A percentile compares a stretch with the other conserved stretches of the same genome.
Conservation (phyloP, 164 flowering plant species). For the Vitis riparia region DNA sequence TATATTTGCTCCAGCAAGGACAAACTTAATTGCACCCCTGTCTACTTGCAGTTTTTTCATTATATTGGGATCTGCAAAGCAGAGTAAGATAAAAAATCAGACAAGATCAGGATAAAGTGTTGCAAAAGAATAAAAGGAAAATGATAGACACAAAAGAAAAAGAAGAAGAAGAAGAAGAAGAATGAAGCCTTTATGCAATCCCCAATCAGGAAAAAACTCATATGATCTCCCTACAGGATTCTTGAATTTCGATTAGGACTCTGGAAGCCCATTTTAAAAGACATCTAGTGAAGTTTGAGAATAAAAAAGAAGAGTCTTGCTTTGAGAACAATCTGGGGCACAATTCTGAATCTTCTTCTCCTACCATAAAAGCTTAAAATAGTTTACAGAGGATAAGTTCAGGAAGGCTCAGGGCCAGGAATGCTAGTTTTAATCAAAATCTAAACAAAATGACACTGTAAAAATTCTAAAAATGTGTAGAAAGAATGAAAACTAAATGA, state of each 20-base stretch:
- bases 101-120: not conserved
- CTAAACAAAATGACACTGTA: not conserved
- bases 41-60: slow-evolving; percentile 98
- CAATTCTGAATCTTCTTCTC: not conserved
- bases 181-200: not conserved
- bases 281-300: not conserved
- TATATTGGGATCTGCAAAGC: slow-evolving; percentile 79
- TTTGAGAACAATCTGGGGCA: no score
- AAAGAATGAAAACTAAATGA: no score
- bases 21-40: slow-evolving; percentile 95
- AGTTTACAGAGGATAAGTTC: not conserved
- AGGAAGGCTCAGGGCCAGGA: not conserved
- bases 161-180: not conserved
- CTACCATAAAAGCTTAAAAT: not conserved
- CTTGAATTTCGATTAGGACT: not conserved
- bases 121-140: not conserved
- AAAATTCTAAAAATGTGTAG: no score
- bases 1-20: slow-evolving; percentile 96
- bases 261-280: not conserved
- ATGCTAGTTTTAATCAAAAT: not conserved
- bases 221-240: not conserved
- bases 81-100: not conserved
- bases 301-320: no score
- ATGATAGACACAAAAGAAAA: no score
- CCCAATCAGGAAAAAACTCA: no score